phyloP scores from a whole-genome alignment of 2,329 filamentous ascomycete genomes.

The Colletotrichum musicola region DNA sequence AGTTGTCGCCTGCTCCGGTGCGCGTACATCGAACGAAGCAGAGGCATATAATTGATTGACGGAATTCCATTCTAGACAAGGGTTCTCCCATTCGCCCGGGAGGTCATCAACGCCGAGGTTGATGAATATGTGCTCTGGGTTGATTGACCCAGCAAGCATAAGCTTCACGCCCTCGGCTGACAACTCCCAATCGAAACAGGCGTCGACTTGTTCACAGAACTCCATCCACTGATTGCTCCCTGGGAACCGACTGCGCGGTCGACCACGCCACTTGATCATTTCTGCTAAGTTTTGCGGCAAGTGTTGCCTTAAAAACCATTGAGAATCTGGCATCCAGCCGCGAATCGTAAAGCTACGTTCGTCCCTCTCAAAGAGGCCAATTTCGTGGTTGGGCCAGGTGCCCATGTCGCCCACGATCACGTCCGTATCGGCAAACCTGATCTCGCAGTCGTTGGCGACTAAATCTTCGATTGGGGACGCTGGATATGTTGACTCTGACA shows the following conservation, averaged over 20 bases:
- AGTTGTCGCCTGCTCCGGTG: slow-evolving; percentile 41
- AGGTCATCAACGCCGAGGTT: slow-evolving; percentile 47
- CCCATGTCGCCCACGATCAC: slow-evolving; percentile 44
- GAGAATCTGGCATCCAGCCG: slow-evolving; percentile 58
- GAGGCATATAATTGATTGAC: slow-evolving; percentile 50
- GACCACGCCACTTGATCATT: slow-evolving; percentile 46
- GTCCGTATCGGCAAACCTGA: slow-evolving; percentile 37
- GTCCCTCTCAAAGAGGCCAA: slow-evolving; percentile 51
- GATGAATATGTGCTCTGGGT: slow-evolving; percentile 55
- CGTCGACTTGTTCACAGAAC: slow-evolving; percentile 51
- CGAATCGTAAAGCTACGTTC: slow-evolving; percentile 56
- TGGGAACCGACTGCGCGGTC: slow-evolving; percentile 5
- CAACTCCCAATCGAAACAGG: slow-evolving; percentile 61
- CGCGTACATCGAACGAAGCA: slow-evolving; percentile 17
- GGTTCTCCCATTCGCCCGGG: slow-evolving; percentile 24
- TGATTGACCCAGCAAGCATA: slow-evolving; percentile 49
- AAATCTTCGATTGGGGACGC: neutral
- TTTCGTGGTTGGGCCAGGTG: slow-evolving; percentile 48
- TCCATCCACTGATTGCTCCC: slow-evolving; percentile 39
- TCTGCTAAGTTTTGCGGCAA: slow-evolving; percentile 48
- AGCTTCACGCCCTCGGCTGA: slow-evolving; percentile 50
- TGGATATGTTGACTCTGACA: slow-evolving; percentile 21
- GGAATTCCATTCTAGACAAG: slow-evolving; percentile 51
- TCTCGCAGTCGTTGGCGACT: neutral
- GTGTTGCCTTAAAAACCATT: slow-evolving; percentile 51